A percentile compares a stretch with the other conserved stretches of the same genome.
phyloP scores from a whole-genome alignment of 768 basidiomycete species.

The Strobilomyces echinocephalus region DNA sequence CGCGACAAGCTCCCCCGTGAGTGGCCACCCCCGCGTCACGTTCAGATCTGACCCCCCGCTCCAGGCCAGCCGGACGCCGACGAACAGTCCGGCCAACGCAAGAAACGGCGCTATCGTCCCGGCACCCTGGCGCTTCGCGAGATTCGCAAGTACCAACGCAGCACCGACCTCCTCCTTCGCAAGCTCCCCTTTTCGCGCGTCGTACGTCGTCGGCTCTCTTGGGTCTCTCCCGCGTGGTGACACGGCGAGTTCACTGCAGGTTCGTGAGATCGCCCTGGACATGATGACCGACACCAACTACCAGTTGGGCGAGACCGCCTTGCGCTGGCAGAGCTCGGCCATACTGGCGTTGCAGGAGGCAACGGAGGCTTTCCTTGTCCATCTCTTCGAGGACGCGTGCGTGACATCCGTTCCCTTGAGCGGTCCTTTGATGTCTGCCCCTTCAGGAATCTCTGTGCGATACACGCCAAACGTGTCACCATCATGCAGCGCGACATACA shows the following conservation, averaged over 20 bases:
- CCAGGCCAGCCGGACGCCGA: constrained; percentile 22
- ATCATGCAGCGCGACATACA: constrained; percentile 98
- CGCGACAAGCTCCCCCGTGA: constrained; percentile 26
- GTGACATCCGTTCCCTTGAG: constrained; percentile 32
- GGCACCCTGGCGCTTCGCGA: constrained; percentile 88
- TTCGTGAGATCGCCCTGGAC: constrained; percentile 90
- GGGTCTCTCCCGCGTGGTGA: background rate
- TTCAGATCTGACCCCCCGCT: constrained; percentile 5
- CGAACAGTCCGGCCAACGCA: constrained; percentile 28
- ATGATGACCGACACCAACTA: constrained; percentile 76
- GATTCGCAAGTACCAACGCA: constrained; percentile 92
- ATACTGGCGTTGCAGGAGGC: constrained; percentile 94
- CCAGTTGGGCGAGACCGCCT: constrained; percentile 49
- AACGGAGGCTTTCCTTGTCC: constrained; percentile 90
- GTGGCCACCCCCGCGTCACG: constrained; percentile 8
- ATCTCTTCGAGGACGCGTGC: constrained; percentile 97
- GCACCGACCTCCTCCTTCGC: constrained; percentile 80
- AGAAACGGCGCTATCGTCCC: constrained; percentile 75
- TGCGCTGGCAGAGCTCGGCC: constrained; percentile 96
- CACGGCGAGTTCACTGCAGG: constrained; percentile 43
- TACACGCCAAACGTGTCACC: constrained; percentile 97
- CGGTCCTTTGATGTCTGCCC: background rate
- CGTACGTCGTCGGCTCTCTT: constrained; percentile 44
- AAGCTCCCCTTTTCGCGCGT: constrained; percentile 91
- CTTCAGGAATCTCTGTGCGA: constrained; percentile 88